These are phyloP conservation scores for Helicostylum pulchrum DNA, from an alignment of 192 early-diverging fungal species.

Conservation along the genomic window DNA sequence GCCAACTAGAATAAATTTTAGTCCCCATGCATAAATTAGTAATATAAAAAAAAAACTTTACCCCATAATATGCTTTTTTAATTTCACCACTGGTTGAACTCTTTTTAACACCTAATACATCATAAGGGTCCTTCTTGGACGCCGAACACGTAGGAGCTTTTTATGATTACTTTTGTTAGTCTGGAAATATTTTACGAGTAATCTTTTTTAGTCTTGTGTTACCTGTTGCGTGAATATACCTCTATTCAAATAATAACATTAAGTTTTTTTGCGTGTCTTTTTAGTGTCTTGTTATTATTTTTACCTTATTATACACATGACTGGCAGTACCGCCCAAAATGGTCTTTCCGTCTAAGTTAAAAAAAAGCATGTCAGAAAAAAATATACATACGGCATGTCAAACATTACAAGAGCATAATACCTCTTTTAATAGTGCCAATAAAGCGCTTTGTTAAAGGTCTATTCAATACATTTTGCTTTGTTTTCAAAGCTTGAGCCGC, in stretches of 20 bases:
- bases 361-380: too few species aligned
- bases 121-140: conserved; percentile 76
- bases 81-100: conserved; percentile 80
- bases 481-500: too few species aligned
- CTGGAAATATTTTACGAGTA: neutral
- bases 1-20: conserved; percentile 60
- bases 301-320: too few species aligned
- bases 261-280: too few species aligned
- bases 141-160: conserved; percentile 13
- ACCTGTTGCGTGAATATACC: conserved; percentile 36
- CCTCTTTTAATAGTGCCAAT: too few species aligned
- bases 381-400: too few species aligned
- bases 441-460: too few species aligned
- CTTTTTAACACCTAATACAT: conserved; percentile 79
- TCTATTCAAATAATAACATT: conserved; percentile 7
- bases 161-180: neutral
- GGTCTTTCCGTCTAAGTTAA: too few species aligned
- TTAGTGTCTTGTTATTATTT: too few species aligned
- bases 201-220: neutral
- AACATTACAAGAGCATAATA: too few species aligned
- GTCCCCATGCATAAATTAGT: neutral
- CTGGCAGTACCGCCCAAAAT: too few species aligned
- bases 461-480: too few species aligned
- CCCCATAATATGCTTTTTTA: conserved; percentile 96
- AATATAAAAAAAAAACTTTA: conserved; percentile 28